Evolutionary conservation across 2,329 filamentous ascomycete genomes (phyloP), one percentile per base, ranked within the genome.

Genomic region (Nigrograna mackinnonii): DNA sequence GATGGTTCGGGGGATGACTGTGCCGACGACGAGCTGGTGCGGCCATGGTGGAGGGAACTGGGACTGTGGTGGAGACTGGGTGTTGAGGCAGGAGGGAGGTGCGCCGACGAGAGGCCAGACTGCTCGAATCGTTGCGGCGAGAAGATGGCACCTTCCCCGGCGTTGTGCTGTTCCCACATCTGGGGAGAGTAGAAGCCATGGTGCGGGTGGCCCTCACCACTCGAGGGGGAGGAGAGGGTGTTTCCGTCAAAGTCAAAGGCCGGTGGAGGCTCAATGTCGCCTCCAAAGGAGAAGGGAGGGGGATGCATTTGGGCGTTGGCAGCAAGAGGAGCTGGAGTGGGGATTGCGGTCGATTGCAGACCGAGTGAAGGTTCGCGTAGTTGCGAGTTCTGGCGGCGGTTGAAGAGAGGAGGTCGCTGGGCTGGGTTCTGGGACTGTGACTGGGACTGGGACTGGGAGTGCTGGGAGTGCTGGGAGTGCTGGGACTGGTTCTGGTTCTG

Each of bases 1-100:
- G 43, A 37, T n/a, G 75, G 76, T 18, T 76, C 84, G n/a, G 85
- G 84, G 2, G 85, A 87, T 9, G 83, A 84, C 43, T 66, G 83
- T 3, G 83, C 85, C 5, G 68, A 70, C 2, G 67, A 64, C 4
- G 66, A 65, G 41, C 62, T 67, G 20, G 61, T 60, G 13, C 54
- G 53, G 18, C 51, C 58, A 35, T 66, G 61, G 52, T 62, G 56
- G 13, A 58, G 51, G 7, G 67, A 69, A 43, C 41, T 54, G 4
- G 67, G 67, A 43, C 67, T 70, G 42, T 62, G 52, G 41, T 67
- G 64, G 22, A 70, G 60, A 31, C 67, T 67, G 0, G 67, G 67
- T 2, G 63, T 69, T 9, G 57, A 55, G 17, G 52, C 55, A 12
- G 58, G 54, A n/a, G 66, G 62, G 5, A 51, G 47, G 5, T 52